Evolutionary conservation across 345 rosid species (phyloP).

Genomic region (Linum tenue): DNA sequence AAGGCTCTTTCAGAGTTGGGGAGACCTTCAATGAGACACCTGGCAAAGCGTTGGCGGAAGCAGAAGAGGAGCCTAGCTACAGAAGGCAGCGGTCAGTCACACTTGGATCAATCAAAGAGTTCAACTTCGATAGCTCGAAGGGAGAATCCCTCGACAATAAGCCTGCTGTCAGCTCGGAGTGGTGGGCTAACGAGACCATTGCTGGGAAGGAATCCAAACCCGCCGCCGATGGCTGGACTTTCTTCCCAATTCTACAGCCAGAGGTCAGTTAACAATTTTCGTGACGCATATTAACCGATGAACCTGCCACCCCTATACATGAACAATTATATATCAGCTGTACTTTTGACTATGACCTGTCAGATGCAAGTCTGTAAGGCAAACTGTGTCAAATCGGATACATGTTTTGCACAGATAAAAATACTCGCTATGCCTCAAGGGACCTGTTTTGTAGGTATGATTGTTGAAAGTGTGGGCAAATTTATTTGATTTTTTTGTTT

Average conservation of each 20-base stretch:
- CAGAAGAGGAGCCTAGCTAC: conserved; percentile 33
- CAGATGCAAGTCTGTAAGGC: conserved; percentile 19
- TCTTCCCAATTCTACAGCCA: conserved; percentile 79
- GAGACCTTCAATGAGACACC: conserved; percentile 24
- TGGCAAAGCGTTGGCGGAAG: conserved; percentile 23
- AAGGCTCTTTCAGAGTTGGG: conserved; percentile 13
- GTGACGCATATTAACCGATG: no score
- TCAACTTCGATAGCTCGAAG: conserved; percentile 64
- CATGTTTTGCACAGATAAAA: no score
- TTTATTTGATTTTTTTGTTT: conserved; percentile 31
- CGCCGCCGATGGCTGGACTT: conserved; percentile 54
- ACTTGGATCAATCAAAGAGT: conserved; percentile 75
- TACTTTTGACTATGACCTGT: conserved; percentile 1
- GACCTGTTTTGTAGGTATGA: conserved; percentile 9
- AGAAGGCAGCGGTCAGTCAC: conserved; percentile 53
- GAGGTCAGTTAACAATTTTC: conserved; percentile 40
- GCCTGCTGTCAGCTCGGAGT: conserved; percentile 44
- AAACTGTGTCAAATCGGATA: background rate
- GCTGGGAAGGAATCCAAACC: conserved; percentile 50
- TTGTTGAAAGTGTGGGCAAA: conserved; percentile 18
- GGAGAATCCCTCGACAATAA: conserved; percentile 37
- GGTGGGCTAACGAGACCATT: conserved; percentile 87
- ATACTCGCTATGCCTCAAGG: background rate
- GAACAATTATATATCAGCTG: no score
- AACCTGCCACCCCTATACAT: no score